Evolutionary conservation across 306 rosid genomes (phyloP).

Genomic region (Chamaecrista fasciculata): DNA sequence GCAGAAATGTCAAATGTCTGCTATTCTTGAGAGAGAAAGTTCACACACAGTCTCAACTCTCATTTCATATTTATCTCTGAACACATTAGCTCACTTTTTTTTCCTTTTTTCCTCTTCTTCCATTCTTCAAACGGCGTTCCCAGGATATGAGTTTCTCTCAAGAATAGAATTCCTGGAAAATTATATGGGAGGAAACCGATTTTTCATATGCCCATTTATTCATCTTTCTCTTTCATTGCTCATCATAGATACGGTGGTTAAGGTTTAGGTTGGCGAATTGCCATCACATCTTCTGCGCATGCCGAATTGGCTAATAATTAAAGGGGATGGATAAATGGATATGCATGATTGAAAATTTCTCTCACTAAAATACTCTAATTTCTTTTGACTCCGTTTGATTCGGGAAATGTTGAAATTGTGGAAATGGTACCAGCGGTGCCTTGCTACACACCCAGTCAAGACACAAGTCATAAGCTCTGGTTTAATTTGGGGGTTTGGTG

Average conservation of each 20-base stretch:
- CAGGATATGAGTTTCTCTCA: background rate
- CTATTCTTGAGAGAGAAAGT: background rate
- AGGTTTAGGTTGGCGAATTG: background rate
- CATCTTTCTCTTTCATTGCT: constrained; percentile 9
- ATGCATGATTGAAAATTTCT: constrained; percentile 16
- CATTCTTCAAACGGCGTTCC: background rate
- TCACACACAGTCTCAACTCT: background rate
- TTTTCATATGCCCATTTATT: background rate
- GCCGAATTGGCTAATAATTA: constrained; percentile 8
- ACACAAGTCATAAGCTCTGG: constrained; percentile 62
- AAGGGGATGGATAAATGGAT: constrained; percentile 12
- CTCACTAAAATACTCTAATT: background rate
- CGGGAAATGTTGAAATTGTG: constrained; percentile 50
- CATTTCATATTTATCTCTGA: constrained; percentile 4
- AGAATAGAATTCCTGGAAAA: background rate
- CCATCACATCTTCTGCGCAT: constrained; percentile 1
- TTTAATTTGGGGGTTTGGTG: constrained; percentile 61
- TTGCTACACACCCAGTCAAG: constrained; percentile 58
- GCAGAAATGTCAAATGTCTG: constrained; percentile 16
- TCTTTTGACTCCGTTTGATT: background rate
- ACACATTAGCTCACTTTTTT: constrained; percentile 4
- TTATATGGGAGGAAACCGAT: background rate
- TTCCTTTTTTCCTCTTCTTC: background rate
- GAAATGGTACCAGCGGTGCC: constrained; percentile 55
- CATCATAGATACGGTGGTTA: background rate